A percentile compares a stretch with the other conserved stretches of the same genome.
phyloP scores from a whole-genome alignment of 2,329 filamentous ascomycete species.

The Samsoniella hepiali region DNA sequence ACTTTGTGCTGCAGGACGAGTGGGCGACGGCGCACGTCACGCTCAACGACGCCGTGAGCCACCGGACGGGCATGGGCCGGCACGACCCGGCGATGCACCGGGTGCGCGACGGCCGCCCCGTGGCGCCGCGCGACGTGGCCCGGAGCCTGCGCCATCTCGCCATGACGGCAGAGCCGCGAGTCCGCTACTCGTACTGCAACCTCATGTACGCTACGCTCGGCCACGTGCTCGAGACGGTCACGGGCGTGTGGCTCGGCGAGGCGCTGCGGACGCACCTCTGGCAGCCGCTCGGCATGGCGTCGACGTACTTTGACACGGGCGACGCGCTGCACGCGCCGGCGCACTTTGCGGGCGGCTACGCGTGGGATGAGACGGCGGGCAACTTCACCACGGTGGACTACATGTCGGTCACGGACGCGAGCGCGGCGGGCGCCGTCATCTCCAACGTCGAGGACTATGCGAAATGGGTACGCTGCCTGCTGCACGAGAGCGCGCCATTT shows the following conservation, averaged over 20 bases:
- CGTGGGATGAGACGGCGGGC: constrained; percentile 29
- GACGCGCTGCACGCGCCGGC: constrained; percentile 22
- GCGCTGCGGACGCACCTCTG: constrained; percentile 39
- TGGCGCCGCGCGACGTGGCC: constrained; percentile 29
- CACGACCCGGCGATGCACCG: constrained; percentile 34
- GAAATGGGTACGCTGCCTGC: constrained; percentile 30
- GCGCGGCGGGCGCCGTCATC: constrained; percentile 41
- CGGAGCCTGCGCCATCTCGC: constrained; percentile 41
- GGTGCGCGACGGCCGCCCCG: constrained; percentile 23
- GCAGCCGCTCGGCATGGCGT: constrained; percentile 40
- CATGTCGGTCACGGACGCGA: constrained; percentile 26
- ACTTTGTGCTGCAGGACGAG: constrained; percentile 48
- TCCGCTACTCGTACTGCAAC: constrained; percentile 44
- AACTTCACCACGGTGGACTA: constrained; percentile 27
- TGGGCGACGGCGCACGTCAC: constrained; percentile 48
- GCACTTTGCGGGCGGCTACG: constrained; percentile 37
- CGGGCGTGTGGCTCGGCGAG: constrained; percentile 31
- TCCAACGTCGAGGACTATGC: constrained; percentile 38
- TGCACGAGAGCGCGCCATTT: constrained; percentile 23
- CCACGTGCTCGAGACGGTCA: constrained; percentile 39
- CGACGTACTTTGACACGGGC: constrained; percentile 32
- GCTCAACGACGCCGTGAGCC: constrained; percentile 51
- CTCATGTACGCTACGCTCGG: constrained; percentile 42
- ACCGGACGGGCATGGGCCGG: constrained; percentile 48
- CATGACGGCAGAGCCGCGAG: constrained; percentile 39